Evolutionary conservation across 306 rosid genomes (phyloP), one percentile per base, ranked within the genome.

Genomic region (Ziziphus jujuba): DNA sequence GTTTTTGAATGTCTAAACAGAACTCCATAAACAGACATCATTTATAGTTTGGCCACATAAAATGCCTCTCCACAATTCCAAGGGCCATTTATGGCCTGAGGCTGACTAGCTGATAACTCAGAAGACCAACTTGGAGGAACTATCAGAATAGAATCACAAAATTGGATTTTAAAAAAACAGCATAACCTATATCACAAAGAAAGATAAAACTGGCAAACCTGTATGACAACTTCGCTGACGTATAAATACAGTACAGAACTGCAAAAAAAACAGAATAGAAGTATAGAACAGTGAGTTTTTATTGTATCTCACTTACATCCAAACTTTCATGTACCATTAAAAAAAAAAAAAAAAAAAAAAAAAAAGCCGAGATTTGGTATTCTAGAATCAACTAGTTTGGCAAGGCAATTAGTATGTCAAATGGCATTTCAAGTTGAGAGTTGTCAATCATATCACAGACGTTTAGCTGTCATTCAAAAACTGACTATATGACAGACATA

Each of bases 171-270:
- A 23, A 47, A 59, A 23, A 17, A 12, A 48, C 52, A 45, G 56
- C 49, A 65, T 35, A 70, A 74, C 17, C 63, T 4, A 17, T 45
- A 22, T 10, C 14, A 56, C 16, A 31, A 47, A 13, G 64, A 66
- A 55, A 48, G 25, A 69, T 33, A 52, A 75, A 67, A 54, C 49
- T 40, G 44, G 48, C 75, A 63, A 81, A 92, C 98, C 98, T 89
- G 91, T 67, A 79, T 59, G 47, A 36, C 81, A 67, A 92, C 89
- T 91, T 87, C 98, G 40, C 96, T 82, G 82, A 83, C 67, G 79
- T 92, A 92, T 71, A 88, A 74, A 74, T 84, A 86, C 60, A 92
- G 59, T 52, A 84, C 84, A 54, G 81, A 86, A 71, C 98, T 93
- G 90, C 61, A 80, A 62, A 53, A 71, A 51, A 9, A 65, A 70